These are phyloP conservation scores for Tritrichomonas musculus DNA, from an alignment of 208 protist genomes.

Conservation along the genomic window DNA sequence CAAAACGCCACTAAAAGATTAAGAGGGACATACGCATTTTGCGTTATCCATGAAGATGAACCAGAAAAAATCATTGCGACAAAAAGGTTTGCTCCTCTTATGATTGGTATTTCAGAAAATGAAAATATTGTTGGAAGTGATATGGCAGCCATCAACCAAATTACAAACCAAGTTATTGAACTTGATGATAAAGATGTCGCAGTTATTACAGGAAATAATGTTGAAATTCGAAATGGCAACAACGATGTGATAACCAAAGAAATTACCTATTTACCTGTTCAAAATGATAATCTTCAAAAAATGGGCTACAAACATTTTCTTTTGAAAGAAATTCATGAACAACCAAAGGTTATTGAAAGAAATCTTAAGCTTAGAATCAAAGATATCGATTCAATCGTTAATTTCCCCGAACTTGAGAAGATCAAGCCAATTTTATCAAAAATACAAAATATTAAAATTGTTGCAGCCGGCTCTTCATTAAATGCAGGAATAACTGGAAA, in stretches of 20 bases:
- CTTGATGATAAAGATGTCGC: conserved; percentile 61
- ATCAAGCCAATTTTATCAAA: not conserved
- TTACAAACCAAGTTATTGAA: conserved; percentile 60
- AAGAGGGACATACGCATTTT: conserved; percentile 58
- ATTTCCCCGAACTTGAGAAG: too few species aligned
- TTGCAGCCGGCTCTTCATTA: not conserved
- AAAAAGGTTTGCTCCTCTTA: conserved; percentile 54
- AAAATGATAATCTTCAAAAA: not conserved
- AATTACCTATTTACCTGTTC: not conserved
- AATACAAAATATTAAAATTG: not conserved
- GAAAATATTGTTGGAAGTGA: not conserved
- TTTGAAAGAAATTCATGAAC: conserved; percentile 61
- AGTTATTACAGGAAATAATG: conserved; percentile 51
- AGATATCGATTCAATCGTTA: not conserved
- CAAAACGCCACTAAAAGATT: too few species aligned
- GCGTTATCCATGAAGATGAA: conserved; percentile 51
- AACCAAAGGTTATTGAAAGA: conserved; percentile 50
- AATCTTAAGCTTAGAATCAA: conserved; percentile 31
- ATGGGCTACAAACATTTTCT: not conserved
- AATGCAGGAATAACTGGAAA: not conserved
- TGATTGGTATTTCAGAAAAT: conserved; percentile 52
- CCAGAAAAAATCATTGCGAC: conserved; percentile 56
- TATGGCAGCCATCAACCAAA: conserved; percentile 46
- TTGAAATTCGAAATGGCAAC: conserved; percentile 39
- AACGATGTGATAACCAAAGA: too few species aligned